Evolutionary conservation across 1,139 yeast species (phyloP), one percentile per base, ranked within the genome.

Genomic region (Scheffersomyces illinoinensis): DNA sequence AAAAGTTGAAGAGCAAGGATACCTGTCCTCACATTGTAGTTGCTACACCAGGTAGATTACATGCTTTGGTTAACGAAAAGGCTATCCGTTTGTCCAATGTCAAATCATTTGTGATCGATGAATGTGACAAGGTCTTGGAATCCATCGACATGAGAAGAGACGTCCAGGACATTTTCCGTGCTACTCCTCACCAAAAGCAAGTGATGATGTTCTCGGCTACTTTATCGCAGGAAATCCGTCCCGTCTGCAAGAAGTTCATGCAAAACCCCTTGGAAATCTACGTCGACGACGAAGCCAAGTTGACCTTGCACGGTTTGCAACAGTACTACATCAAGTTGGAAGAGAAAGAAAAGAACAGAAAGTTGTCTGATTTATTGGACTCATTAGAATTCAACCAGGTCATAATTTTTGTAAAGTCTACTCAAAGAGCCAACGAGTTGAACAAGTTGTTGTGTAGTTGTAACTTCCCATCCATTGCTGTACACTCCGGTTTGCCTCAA

Each of bases 121-220:
- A 95, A 83, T 95, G 98, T 88, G 99, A 95, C 83, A 93, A 93
- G 82, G 98, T 95, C 61, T 86, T 95, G 75, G 99, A 95, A 79
- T 84, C 87, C 61, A 77, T 91, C 70, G 96, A 90, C 71, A 95
- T 95, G 99, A 90, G 99, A 84, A 90, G 97, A 77, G 99, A 95
- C 73, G 98, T 95, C 60, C 99, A 95, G 82, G 98, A 93, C 75
- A 91, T 95, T 66, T 95, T 95, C 88, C 90, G 98, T 77, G 91
- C 92, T 62, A 95, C 99, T 58, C 99, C 99, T 65, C 97, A 91
- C 79, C 97, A 95, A 76, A 95, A 95, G 81, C 99, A 95, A 83
- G 99, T 95, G 61, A 93, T 95, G 98, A 95, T 95, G 98, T 95
- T 95, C 78, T 91, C 97, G 60, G 99, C 99, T 66, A 95, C 99